Evolutionary conservation across 225 moss, liverwort and hornwort genomes (phyloP).

Genomic region (Polytrichum commune): DNA sequence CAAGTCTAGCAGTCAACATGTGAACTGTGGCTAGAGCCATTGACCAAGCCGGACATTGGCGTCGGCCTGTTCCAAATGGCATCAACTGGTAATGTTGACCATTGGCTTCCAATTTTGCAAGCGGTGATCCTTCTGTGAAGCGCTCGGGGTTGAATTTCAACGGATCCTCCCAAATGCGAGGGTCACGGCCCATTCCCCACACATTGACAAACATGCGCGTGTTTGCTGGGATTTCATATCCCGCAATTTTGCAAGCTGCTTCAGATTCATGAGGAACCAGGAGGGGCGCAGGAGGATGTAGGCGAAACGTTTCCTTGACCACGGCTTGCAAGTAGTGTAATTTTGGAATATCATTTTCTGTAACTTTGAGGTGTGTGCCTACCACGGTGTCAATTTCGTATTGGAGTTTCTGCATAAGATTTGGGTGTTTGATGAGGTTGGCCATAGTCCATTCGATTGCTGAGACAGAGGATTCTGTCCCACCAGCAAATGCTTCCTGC

Average conservation of each 20-base stretch:
- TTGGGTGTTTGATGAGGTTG: slow-evolving; percentile 25
- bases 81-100: slow-evolving; percentile 25
- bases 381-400: slow-evolving; percentile 31
- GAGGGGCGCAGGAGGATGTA: slow-evolving; percentile 40
- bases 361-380: slow-evolving; percentile 18
- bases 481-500: slow-evolving; percentile 40
- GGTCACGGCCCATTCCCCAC: slow-evolving; percentile 32
- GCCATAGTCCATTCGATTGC: slow-evolving; percentile 40
- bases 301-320: slow-evolving; percentile 40
- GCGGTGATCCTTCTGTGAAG: slow-evolving; percentile 14
- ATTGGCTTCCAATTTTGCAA: slow-evolving; percentile 16
- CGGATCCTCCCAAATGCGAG: slow-evolving; percentile 27
- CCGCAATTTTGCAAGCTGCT: slow-evolving; percentile 16
- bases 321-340: slow-evolving; percentile 30
- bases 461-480: slow-evolving; percentile 28
- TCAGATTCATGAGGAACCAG: slow-evolving; percentile 26
- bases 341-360: slow-evolving; percentile 22
- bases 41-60: slow-evolving; percentile 24
- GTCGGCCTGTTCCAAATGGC: slow-evolving; percentile 32
- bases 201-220: slow-evolving; percentile 35
- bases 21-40: slow-evolving; percentile 20
- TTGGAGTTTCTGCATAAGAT: neutral
- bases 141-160: slow-evolving; percentile 19
- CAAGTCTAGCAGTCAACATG: slow-evolving; percentile 17
- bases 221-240: slow-evolving; percentile 20